Base-by-base conservation (phyloP, 2,329 filamentous ascomycete species). In the Daldinia eschscholtzii region DNA sequence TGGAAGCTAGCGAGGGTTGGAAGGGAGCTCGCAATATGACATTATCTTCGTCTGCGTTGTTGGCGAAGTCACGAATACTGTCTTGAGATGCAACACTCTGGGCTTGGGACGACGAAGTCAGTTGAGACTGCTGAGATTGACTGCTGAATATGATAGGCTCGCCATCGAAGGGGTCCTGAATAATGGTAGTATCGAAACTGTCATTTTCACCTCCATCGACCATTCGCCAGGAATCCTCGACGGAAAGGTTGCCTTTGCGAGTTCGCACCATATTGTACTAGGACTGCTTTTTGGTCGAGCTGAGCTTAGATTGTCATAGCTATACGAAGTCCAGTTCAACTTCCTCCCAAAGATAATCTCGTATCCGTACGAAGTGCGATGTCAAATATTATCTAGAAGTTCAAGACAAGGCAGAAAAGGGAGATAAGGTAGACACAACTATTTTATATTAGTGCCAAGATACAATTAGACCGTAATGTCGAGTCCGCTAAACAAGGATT, bases 191-290 rank as follows among this genome's bases (percentile, higher is more conserved):
- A 72, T 88, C 87, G 75, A 89, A 89, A 74, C 86, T 88, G 74
- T 89, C 87, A 76, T 88, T 84, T 63, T 88, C 87, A 74, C 83
- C 80, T 61, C 85, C 86, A 65, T 89, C 87, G 12, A 89, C 86
- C 79, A 89, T 83, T 72, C 87, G 87, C 87, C 87, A 89, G 20
- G 87, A 89, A 70, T 84, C 83, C 70, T 87, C 85, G 46, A 87
- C 81, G 39, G 83, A 82, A 15, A 83, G 74, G 15, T 70, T 61
- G 18, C 68, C 66, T 60, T 68, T 65, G 53, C 70, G 73, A 2
- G 72, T 72, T 64, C 71, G 67, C 50, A 68, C 71, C 76, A 77
- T 76, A 37, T 65, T 65, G n/a, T 30, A 50, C 20, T 3, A 12
- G 30, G 30, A 61, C 23, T 55, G n/a, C 2, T 50, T 18, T 46